These are phyloP conservation scores for Cenchrus fungigraminus DNA, from an alignment of 176 grass and related monocot genomes.

Conservation along the genomic window DNA sequence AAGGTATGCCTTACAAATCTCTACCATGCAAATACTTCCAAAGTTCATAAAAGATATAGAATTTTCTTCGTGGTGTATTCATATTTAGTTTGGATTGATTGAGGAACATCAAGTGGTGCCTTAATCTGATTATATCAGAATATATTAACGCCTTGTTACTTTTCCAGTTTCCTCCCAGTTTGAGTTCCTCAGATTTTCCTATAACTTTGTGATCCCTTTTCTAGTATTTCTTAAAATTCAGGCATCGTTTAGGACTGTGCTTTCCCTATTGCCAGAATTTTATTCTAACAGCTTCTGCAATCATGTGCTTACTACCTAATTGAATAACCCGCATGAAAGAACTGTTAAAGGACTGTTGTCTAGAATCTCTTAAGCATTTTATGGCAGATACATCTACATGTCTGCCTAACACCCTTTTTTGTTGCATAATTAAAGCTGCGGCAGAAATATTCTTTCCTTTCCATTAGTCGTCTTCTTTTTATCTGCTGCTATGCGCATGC, in stretches of 20 bases:
- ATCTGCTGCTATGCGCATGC: background rate
- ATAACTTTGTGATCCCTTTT: background rate
- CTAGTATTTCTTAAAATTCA: background rate
- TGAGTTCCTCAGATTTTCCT: background rate
- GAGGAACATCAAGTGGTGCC: background rate
- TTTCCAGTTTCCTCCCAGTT: background rate
- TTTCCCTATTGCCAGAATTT: background rate
- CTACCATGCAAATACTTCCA: background rate
- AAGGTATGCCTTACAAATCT: conserved; percentile 14
- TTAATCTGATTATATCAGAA: conserved; percentile 17
- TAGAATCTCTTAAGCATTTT: background rate
- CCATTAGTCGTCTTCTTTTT: conserved; percentile 7
- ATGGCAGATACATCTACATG: conserved; percentile 2
- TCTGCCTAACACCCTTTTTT: conserved; percentile 9
- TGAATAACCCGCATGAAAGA: background rate
- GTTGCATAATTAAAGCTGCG: background rate
- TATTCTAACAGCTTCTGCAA: background rate
- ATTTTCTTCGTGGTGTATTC: background rate
- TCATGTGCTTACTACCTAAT: conserved; percentile 8
- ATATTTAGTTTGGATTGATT: conserved; percentile 20
- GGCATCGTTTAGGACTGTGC: background rate
- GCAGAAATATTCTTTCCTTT: background rate
- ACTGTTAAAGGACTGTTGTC: background rate
- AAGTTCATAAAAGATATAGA: background rate
- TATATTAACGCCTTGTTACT: conserved; percentile 15